Conservation (phyloP, 805 yeast genomes). For the Wickerhamiella cacticola region DNA sequence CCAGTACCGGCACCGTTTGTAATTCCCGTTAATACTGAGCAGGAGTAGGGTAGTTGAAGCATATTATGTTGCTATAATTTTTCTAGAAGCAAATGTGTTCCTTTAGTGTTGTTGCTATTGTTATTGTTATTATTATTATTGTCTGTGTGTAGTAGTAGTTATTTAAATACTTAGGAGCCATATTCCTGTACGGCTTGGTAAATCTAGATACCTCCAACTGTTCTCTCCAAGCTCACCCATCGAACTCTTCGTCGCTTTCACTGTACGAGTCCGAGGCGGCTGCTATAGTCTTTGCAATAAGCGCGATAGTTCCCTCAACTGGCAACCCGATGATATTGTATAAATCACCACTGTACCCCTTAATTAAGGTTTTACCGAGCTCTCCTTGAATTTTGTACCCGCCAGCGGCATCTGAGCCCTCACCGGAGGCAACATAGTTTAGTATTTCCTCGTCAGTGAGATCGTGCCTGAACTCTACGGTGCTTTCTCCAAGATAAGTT, state of each 20-base stretch:
- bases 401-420: slow-evolving; percentile 79
- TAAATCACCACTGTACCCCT: slow-evolving; percentile 62
- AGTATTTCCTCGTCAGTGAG: slow-evolving; percentile 45
- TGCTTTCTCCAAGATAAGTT: slow-evolving; percentile 35
- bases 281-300: slow-evolving; percentile 30
- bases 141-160: no score
- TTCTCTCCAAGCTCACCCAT: slow-evolving; percentile 6
- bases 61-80: neutral
- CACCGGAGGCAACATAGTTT: slow-evolving; percentile 54
- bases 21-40: slow-evolving; percentile 14
- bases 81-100: no score
- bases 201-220: no score
- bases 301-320: slow-evolving; percentile 40
- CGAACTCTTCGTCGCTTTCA: slow-evolving; percentile 16
- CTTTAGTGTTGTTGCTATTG: no score
- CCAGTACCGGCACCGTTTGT: slow-evolving; percentile 35
- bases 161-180: neutral
- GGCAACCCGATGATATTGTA: slow-evolving; percentile 86
- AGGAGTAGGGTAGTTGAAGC: neutral
- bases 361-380: slow-evolving; percentile 42
- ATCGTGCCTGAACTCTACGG: slow-evolving; percentile 29
- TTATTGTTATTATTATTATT: no score
- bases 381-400: slow-evolving; percentile 76
- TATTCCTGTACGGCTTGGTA: no score
- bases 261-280: slow-evolving; percentile 23